Evolutionary conservation across 176 grass and related monocot species (phyloP), one percentile per base, ranked within the genome.

Genomic region (Aegilops speltoides): DNA sequence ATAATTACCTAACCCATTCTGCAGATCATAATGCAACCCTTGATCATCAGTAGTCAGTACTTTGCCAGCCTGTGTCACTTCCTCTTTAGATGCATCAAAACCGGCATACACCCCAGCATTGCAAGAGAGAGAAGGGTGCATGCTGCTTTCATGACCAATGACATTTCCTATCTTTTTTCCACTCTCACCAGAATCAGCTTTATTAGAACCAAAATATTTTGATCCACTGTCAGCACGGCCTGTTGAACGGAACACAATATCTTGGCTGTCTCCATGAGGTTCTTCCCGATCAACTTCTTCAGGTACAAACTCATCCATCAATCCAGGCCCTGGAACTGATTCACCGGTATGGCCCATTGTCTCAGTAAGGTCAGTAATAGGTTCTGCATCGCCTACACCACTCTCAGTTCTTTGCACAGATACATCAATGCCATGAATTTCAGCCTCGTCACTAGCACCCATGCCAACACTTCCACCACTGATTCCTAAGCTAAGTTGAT

Each of bases 401-500:
- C 93, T 95, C 59, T 93, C 85, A 32, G 97, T n/a, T 84, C 92
- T 95, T 78, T 98, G 93, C 77, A 94, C 83, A 89, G 93, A 98
- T 71, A 86, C 84, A 80, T 91, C 97, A 80, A 90, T 88, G 54
- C 97, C 97, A 91, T 98, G 97, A 84, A 96, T 98, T 88, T 98
- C 97, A 80, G 97, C 97, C 77, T 98, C 97, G 68, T 98, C 92
- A 83, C 97, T 98, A 46, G 92, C 90, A 77, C 97, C 97, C 97
- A 98, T 98, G 76, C 97, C 97, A 68, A 98, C 94, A 75, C 97
- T 98, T 19, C 97, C 97, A 77, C 90, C 94, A 88, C 97, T 98
- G 34, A 96, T 79, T 77, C 97, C 97, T 67, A 98, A 84, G 85
- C 94, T 98, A 77, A 98, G 89, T 40, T 93, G 94, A 82, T 91